Base-by-base conservation (phyloP, 2,329 filamentous ascomycete genomes). In the Xylariales sp. region DNA sequence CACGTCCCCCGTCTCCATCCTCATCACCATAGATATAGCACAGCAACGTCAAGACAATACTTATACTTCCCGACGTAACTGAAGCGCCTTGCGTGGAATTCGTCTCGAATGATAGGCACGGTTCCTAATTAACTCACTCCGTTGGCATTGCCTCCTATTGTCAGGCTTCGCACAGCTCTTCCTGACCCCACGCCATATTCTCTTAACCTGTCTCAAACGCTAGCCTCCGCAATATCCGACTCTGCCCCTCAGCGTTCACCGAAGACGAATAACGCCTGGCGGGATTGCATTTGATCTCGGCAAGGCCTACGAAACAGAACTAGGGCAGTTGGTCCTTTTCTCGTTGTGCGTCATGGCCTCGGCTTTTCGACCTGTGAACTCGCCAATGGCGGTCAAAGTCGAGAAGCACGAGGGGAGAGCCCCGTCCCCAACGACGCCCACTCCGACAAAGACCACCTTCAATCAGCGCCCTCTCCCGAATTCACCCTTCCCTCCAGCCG, bases 361-460 rank as follows among this genome's bases (percentile, higher is more conserved):
- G 66, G 76, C 83, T 45, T 85, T 86, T 64, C 80, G 82, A 70
- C 80, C 84, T 36, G 83, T 85, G 69, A 86, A 85, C 73, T 81
- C 81, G 64, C 77, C 79, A 60, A 76, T 74, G 72, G 69, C 71
- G 62, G 75, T 76, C 55, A 75, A 76, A 64, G 62, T 70, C 53
- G 74, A 77, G 52, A 72, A 72, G 39, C 75, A 75, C 64, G 75
- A 77, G 30, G 69, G 61, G 49, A 67, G 72, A 41, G 73, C 71
- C 28, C 69, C 71, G 32, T 78, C 76, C 50, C 76, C 77, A 1
- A 76, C 75, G 18, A 78, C 69, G 81, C 77, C 86, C 67, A 92
- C 91, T 1, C 90, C 91, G 0, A 92, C 90, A 32, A 86, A 88
- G 77, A 81, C 85, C 48, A 86, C 80, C 32, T 89, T 89, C 70